Evolutionary conservation across 139 green algal species (phyloP), one percentile per base, ranked within the genome.

Genomic region (Chlamydomonas eustigma): DNA sequence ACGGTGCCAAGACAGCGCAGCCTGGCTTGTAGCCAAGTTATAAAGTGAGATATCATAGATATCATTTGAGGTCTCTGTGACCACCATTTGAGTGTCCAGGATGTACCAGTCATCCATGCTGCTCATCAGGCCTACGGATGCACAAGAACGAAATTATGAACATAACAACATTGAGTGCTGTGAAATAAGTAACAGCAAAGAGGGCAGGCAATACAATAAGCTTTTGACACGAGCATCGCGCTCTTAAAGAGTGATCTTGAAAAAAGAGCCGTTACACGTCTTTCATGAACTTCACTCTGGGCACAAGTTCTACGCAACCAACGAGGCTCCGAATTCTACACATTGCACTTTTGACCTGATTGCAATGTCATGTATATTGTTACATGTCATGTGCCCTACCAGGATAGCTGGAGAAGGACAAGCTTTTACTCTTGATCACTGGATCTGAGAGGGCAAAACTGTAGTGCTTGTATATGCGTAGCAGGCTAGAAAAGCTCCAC

Each of bases 401-500:
- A 1, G 88, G 87, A 76, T 92, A 93, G 71, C 50, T 82, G 8
- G 83, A 88, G 78, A 92, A 92, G 12, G 84, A 87, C 2, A 88
- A 36, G 28, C 73, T 68, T 28, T 71, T 36, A 34, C 81, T 52
- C 4, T 35, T 36, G 38, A 86, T 58, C 12, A 52, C 64, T 5
- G 84, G 78, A 34, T 76, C 8, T 1, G 2, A 12, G 30, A 92
- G 84, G 30, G 74, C 24, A 64, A 79, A 68, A 28, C 22, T 36
- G 73, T 88, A 88, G 79, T 91, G 81, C 75, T 94, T 95, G 88
- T 89, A 94, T 3, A 94, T 71, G 22, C 87, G 83, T 3, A 87
- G 80, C 80, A 91, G 87, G 51, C 72, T 69, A 5, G 78, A 84
- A 76, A 83, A 93, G 8, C 58, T 84, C 81, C 89, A 90, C 90